Evolutionary conservation across 2,329 filamentous ascomycete species (phyloP), one percentile per base, ranked within the genome.

Genomic region (Penicillium frequentans): DNA sequence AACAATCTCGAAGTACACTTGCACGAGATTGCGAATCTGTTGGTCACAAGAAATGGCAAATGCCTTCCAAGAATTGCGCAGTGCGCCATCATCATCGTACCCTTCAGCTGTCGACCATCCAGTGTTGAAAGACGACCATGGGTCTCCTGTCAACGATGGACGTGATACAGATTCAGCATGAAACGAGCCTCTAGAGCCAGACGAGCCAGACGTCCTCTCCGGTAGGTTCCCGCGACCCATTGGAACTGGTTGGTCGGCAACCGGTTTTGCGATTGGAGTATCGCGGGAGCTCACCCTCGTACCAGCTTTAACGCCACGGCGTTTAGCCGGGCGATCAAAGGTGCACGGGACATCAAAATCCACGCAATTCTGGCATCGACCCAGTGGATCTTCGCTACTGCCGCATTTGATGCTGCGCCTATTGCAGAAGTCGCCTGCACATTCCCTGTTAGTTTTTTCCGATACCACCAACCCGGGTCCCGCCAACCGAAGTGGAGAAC

Each of bases 1-100:
- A n/a, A 82, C 77, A 44, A 81, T 75, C 56, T 82, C 78, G 66
- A 81, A 80, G 70, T 82, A 83, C 16, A 83, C 71, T 16, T 80
- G 74, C 24, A 81, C 71, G n/a, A 81, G 68, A 64, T 75, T 71
- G 50, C 73, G 68, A 43, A 82, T 76, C 42, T 70, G 70, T 27
- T 61, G 64, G 49, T 75, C 68, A 62, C 70, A 73, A n/a, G 73
- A 72, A 33, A 77, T 66, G 10, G 71, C 71, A 57, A 78, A 78
- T 6, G 75, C 74, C 33, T 70, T 73, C 77, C 77, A 79, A 44
- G 73, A 72, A 63, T 68, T 66, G 58, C 66, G 52, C 64, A 70
- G 27, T 7, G 65, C 59, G 10, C 57, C 60, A 45, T 67, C 61
- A 26, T 66, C 63, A 46, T 65, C 63, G 23, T 65, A 61, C 4